Base-by-base conservation (phyloP, 1,284 basidiomycete genomes). In the Ustilago loliicola region DNA sequence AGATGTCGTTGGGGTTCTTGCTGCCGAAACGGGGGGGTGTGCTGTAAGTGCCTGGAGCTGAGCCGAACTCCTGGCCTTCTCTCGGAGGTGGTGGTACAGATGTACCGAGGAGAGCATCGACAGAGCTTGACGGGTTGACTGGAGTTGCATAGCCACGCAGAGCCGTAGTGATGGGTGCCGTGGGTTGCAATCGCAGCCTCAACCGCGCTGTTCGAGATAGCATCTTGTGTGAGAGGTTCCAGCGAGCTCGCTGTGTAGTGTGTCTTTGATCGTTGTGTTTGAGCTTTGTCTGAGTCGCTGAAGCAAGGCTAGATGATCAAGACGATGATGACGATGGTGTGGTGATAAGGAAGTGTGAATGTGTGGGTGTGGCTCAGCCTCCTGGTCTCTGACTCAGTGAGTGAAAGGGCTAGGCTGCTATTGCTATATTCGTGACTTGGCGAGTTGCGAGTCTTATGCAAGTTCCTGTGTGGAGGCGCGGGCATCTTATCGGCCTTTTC, bases 101-200 rank as follows among this genome's bases (percentile, higher is more conserved):
- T 0, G 77, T 77, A 21, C 83, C 83, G 3, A 82, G 73, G 15
- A 82, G 71, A 3, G 80, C 79, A 54, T 84, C 83, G 51, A 84
- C 82, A 19, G 76, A 79, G 51, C 75, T 72, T 5, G 67, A 63
- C 9, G 77, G 72, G 47, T 83, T 83, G 36, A 84, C 73, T 7
- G 82, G 83, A 15, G 75, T 66, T 17, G 82, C 82, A 34, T 74
- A 72, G 38, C 17, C 19, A 19, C 71, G 66, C 3, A 50, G 4
- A 19, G 45, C 48, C 13, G 23, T 23, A 7, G 32, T 25, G 25
- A 52, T 7, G 15, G 63, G 27, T 15, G 27, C 21, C n/a, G 57
- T 56, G 29, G 63, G 40, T 15, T 54, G 67, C 25, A 61, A 27
- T 47, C 45, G 53, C 36, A 71, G 52, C 19, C 73, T 65, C 6